phyloP scores from a whole-genome alignment of 495 filamentous ascomycete genomes.

The Evernia prunastri region DNA sequence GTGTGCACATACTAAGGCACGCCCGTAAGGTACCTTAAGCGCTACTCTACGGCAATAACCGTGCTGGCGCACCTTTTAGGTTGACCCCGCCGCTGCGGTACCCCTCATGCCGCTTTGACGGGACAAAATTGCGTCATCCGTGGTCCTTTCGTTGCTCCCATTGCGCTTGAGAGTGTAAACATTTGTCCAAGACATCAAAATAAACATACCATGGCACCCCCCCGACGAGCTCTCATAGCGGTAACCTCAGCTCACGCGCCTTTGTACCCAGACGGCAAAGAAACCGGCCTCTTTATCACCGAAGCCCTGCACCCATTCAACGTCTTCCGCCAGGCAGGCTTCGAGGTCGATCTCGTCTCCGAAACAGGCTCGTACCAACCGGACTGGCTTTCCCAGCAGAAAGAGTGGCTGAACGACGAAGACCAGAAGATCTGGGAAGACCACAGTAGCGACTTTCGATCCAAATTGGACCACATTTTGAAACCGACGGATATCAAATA shows the following conservation, averaged over 20 bases:
- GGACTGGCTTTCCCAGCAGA: slow-evolving; percentile 40
- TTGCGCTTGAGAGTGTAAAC: too few species aligned
- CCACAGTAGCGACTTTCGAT: slow-evolving; percentile 35
- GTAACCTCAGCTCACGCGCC: slow-evolving; percentile 42
- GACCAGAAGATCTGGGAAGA: slow-evolving; percentile 39
- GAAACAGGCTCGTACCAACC: slow-evolving; percentile 42
- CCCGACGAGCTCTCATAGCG: slow-evolving; percentile 41
- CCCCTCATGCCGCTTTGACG: too few species aligned
- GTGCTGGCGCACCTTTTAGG: too few species aligned
- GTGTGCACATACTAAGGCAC: too few species aligned
- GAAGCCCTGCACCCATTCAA: slow-evolving; percentile 46
- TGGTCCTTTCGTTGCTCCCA: too few species aligned
- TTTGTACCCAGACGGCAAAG: slow-evolving; percentile 40
- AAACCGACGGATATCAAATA: slow-evolving; percentile 29
- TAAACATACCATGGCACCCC: slow-evolving; percentile 34
- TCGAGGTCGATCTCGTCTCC: slow-evolving; percentile 46
- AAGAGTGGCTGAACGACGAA: slow-evolving; percentile 38
- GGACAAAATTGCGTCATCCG: too few species aligned
- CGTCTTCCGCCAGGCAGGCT: slow-evolving; percentile 40
- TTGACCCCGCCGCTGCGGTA: too few species aligned
- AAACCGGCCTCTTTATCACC: slow-evolving; percentile 40
- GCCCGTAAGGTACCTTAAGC: too few species aligned
- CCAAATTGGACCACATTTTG: slow-evolving; percentile 34
- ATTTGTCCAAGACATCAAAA: too few species aligned
- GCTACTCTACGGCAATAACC: too few species aligned